Conservation (phyloP, 441 rosid species). For the Corymbia citriodora region DNA sequence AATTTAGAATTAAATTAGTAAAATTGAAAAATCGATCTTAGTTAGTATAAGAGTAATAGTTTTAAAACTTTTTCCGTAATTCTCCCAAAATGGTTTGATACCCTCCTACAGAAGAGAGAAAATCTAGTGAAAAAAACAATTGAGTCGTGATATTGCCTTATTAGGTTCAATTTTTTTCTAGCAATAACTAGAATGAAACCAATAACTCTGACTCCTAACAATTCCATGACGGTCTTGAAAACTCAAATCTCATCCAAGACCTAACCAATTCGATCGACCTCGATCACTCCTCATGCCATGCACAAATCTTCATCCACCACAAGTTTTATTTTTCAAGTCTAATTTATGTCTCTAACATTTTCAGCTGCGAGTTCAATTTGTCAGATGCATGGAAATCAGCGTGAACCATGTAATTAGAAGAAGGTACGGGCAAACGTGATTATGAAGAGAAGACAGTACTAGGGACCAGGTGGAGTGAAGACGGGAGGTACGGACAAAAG, state of each 20-base stretch:
- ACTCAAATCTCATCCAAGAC: background rate
- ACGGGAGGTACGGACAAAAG: background rate
- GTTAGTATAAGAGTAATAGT: accelerated
- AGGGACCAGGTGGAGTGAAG: background rate
- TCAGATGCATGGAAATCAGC: background rate
- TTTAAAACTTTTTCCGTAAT: too few relatives aligned
- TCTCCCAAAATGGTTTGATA: accelerated
- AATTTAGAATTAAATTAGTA: accelerated
- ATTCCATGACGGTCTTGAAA: background rate
- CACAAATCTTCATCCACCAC: background rate
- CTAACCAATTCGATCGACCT: accelerated
- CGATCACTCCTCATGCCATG: background rate
- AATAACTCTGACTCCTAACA: accelerated
- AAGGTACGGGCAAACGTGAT: background rate
- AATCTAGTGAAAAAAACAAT: accelerated
- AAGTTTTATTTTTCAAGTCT: background rate
- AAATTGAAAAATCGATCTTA: too few relatives aligned
- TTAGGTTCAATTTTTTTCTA: background rate
- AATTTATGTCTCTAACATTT: background rate
- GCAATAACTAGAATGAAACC: background rate
- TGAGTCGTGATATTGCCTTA: background rate
- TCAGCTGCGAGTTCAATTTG: background rate
- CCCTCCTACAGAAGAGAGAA: background rate
- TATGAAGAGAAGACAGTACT: background rate
- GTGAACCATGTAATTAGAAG: background rate